These are phyloP conservation scores for Eutrema heterophyllum DNA, from an alignment of 345 rosid genomes.

Conservation along the genomic window DNA sequence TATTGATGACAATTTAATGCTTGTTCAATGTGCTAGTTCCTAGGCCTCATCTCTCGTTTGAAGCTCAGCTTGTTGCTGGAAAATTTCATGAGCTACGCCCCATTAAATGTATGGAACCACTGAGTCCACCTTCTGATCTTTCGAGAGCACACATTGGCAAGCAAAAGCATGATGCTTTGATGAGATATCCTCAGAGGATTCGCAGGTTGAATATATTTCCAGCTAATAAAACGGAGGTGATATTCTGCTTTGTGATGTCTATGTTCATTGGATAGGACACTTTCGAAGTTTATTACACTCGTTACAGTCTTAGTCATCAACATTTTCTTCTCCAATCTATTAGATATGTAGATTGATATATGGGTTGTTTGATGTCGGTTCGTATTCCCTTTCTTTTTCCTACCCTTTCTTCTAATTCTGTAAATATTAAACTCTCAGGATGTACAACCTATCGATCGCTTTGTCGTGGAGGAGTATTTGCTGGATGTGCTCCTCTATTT, in stretches of 20 bases:
- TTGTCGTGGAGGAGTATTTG: slow-evolving; percentile 86
- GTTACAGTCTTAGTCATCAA: neutral
- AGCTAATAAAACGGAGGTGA: slow-evolving; percentile 74
- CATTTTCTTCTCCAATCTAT: neutral
- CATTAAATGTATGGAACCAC: slow-evolving; percentile 73
- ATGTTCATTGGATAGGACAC: neutral
- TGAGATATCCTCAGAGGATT: slow-evolving; percentile 85
- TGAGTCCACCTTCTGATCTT: slow-evolving; percentile 47
- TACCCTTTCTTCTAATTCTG: slow-evolving; percentile 4
- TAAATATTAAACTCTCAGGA: slow-evolving; percentile 50
- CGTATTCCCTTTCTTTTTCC: neutral
- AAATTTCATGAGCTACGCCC: slow-evolving; percentile 76
- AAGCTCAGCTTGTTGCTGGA: slow-evolving; percentile 98
- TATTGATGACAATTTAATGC: neutral
- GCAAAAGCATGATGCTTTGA: slow-evolving; percentile 78
- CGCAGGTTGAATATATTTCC: slow-evolving; percentile 90
- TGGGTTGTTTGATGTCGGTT: neutral
- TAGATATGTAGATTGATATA: slow-evolving; percentile 17
- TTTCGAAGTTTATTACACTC: neutral
- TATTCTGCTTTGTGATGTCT: slow-evolving; percentile 15
- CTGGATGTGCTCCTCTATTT: slow-evolving; percentile 91
- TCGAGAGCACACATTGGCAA: slow-evolving; percentile 54
- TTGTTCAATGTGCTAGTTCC: slow-evolving; percentile 55
- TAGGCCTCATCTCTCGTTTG: slow-evolving; percentile 93
- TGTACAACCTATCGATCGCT: slow-evolving; percentile 91